phyloP scores from a whole-genome alignment of 257 asterid species.

The Solanum lycopersicoides region DNA sequence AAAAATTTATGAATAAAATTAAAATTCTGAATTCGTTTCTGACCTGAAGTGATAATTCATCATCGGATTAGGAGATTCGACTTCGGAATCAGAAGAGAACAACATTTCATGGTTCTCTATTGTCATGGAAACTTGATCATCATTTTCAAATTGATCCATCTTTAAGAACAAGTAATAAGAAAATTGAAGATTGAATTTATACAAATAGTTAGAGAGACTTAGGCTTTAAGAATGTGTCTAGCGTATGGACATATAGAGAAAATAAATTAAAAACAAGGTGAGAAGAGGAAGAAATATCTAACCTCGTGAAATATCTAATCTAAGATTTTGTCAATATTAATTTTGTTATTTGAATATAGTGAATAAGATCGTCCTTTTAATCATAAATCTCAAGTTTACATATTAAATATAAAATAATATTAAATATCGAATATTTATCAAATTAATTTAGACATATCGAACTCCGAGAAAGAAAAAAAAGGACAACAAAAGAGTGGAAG shows the following conservation, averaged over 20 bases:
- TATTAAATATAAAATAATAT: neutral
- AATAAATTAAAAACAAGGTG: neutral
- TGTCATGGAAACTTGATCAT: neutral
- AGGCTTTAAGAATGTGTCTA: neutral
- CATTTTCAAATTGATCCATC: neutral
- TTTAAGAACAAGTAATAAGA: neutral
- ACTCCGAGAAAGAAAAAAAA: neutral
- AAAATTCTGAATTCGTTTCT: neutral
- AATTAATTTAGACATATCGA: neutral
- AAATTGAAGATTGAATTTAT: neutral
- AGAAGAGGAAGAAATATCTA: neutral
- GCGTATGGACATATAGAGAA: neutral
- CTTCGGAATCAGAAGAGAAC: neutral
- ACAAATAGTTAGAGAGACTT: neutral
- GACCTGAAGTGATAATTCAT: neutral
- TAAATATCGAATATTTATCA: rapidly evolving
- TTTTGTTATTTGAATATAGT: neutral
- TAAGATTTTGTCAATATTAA: neutral
- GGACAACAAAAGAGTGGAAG: neutral
- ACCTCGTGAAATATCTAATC: neutral
- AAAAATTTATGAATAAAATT: neutral
- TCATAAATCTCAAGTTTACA: rapidly evolving
- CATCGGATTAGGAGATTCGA: neutral
- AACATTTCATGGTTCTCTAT: neutral
- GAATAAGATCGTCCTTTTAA: neutral